Evolutionary conservation across 2,329 filamentous ascomycete genomes (phyloP).

Genomic region (Aspergillus pseudonomiae): DNA sequence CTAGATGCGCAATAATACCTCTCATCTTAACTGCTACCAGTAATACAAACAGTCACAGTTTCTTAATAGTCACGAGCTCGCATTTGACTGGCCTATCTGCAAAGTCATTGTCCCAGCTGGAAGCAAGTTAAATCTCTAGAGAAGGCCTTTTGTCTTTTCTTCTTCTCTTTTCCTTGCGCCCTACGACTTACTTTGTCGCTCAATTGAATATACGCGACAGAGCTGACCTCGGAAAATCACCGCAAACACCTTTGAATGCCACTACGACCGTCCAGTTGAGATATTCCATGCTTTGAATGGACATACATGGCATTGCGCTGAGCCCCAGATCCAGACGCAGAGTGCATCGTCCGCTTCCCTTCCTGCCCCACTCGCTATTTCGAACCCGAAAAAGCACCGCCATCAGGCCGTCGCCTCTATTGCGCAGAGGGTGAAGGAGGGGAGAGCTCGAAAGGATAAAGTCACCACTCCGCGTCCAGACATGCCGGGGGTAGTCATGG

Average conservation of each 20-base stretch:
- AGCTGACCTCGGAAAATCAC: background rate
- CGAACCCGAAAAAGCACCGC: slow-evolving; percentile 19
- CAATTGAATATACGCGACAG: background rate
- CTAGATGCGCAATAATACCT: background rate
- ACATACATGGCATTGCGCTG: slow-evolving; percentile 32
- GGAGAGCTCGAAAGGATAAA: slow-evolving; percentile 26
- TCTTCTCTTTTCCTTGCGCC: background rate
- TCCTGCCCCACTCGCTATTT: slow-evolving; percentile 25
- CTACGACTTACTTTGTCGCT: background rate
- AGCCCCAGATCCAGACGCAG: slow-evolving; percentile 19
- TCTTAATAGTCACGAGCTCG: background rate
- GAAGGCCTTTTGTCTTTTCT: background rate
- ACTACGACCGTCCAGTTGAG: background rate
- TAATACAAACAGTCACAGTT: no score
- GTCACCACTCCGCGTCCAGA: slow-evolving; percentile 26
- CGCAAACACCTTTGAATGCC: background rate
- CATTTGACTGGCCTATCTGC: background rate
- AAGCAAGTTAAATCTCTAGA: background rate
- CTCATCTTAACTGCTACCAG: background rate
- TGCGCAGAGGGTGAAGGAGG: slow-evolving; percentile 34
- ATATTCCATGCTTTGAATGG: background rate
- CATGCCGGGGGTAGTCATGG: slow-evolving; percentile 49
- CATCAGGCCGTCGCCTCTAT: slow-evolving; percentile 26
- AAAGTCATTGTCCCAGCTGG: background rate
- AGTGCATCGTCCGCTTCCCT: slow-evolving; percentile 29